phyloP scores from a whole-genome alignment of 2,329 filamentous ascomycete genomes.

The Pyricularia pennisetigena region DNA sequence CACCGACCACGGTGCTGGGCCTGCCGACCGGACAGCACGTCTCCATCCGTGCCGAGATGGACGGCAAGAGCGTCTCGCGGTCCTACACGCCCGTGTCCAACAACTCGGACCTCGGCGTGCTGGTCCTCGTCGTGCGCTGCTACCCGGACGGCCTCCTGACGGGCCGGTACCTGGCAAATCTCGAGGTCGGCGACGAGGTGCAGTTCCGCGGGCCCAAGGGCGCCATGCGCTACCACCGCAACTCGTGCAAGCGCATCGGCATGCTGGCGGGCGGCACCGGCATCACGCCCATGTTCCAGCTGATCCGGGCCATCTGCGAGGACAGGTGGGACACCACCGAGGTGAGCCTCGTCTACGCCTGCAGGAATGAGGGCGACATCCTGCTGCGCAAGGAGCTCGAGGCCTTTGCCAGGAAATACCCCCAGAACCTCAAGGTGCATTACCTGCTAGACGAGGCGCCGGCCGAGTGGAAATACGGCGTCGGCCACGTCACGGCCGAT shows the following conservation, averaged over 20 bases:
- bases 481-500: constrained; percentile 40
- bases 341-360: constrained; percentile 49
- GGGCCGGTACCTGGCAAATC: constrained; percentile 32
- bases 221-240: constrained; percentile 39
- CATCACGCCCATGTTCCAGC: constrained; percentile 49
- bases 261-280: constrained; percentile 45
- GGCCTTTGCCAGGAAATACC: constrained; percentile 35
- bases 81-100: constrained; percentile 47
- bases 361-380: constrained; percentile 48
- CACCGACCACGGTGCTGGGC: constrained; percentile 31
- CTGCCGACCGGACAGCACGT: constrained; percentile 49
- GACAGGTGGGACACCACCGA: constrained; percentile 47
- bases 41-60: constrained; percentile 35
- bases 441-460: constrained; percentile 43
- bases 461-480: constrained; percentile 33
- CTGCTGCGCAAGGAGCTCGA: constrained; percentile 47
- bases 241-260: constrained; percentile 33
- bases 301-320: constrained; percentile 55
- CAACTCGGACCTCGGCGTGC: constrained; percentile 33
- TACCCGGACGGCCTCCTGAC: constrained; percentile 43
- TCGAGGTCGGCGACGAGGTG: constrained; percentile 38
- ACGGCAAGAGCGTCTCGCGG: constrained; percentile 33
- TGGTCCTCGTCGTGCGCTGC: constrained; percentile 41
- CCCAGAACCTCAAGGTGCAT: constrained; percentile 42
- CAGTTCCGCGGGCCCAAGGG: constrained; percentile 46